phyloP scores from a whole-genome alignment of 2,329 filamentous ascomycete species.

The Aaosphaeria pasadenensis region DNA sequence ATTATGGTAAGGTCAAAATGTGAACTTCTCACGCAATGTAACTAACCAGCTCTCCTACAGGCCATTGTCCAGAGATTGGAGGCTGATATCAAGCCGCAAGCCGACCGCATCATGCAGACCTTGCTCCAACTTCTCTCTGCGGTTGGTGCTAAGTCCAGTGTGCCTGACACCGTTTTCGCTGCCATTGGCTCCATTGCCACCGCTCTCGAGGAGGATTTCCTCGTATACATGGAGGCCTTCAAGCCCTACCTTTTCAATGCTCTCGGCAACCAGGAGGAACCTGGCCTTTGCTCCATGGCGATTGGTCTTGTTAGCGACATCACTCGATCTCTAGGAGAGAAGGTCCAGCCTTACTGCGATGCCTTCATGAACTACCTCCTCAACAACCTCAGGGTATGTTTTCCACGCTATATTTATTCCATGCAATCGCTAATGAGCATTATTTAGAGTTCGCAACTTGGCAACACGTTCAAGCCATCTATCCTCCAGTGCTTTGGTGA shows the following conservation, averaged over 20 bases:
- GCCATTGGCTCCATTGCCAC: conserved; percentile 89
- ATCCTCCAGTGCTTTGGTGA: conserved; percentile 98
- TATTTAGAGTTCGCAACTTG: conserved; percentile 71
- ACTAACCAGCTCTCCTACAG: conserved; percentile 4
- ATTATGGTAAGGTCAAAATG: conserved; percentile 52
- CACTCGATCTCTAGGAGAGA: conserved; percentile 83
- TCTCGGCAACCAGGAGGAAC: conserved; percentile 92
- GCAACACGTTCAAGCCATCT: conserved; percentile 96
- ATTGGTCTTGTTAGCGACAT: conserved; percentile 98
- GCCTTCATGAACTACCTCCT: conserved; percentile 97
- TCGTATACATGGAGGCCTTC: conserved; percentile 97
- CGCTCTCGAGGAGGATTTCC: conserved; percentile 86
- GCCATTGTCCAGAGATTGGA: conserved; percentile 89
- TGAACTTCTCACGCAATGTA: conserved; percentile 22
- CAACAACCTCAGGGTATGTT: conserved; percentile 76
- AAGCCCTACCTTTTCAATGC: conserved; percentile 90
- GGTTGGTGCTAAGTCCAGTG: conserved; percentile 81
- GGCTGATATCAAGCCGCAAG: conserved; percentile 83
- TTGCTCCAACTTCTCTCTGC: conserved; percentile 77
- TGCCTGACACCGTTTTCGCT: conserved; percentile 91
- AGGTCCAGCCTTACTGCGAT: conserved; percentile 93
- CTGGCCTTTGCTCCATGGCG: conserved; percentile 90
- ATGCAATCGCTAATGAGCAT: not conserved
- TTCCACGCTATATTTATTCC: not conserved
- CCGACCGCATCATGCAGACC: conserved; percentile 90